A percentile compares a stretch with the other conserved stretches of the same genome.
Evolutionary conservation across 179 eudicot genomes (phyloP).

Genomic region (Silene coronaria): DNA sequence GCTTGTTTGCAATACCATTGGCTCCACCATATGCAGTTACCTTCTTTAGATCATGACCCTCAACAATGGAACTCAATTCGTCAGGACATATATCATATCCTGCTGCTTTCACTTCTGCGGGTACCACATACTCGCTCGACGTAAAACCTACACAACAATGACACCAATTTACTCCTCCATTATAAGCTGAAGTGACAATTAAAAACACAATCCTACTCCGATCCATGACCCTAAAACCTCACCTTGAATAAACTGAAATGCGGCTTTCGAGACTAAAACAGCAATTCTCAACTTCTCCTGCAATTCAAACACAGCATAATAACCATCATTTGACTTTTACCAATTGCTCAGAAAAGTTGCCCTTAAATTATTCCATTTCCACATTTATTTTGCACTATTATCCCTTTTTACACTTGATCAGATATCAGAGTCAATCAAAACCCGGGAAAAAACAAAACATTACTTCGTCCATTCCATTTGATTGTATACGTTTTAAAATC

Average conservation of each 20-base stretch:
- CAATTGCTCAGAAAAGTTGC: not conserved
- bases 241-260: conserved; percentile 86
- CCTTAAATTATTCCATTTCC: not conserved
- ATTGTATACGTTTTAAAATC: no score
- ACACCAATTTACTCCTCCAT: not conserved
- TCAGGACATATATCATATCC: conserved; percentile 81
- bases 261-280: conserved; percentile 88
- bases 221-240: conserved; percentile 4
- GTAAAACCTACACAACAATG: conserved; percentile 41
- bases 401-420: not conserved
- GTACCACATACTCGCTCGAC: conserved; percentile 53
- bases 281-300: conserved; percentile 90
- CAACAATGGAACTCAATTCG: conserved; percentile 70
- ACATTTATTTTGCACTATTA: not conserved
- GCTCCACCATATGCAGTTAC: conserved; percentile 65
- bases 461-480: no score
- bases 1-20: conserved; percentile 58
- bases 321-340: not conserved
- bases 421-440: not conserved
- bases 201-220: not conserved
- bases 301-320: conserved; percentile 4
- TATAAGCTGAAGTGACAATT: not conserved
- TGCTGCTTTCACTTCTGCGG: conserved; percentile 65
- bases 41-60: conserved; percentile 73
- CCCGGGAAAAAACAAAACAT: not conserved